Base-by-base conservation (phyloP, 2,329 filamentous ascomycete genomes). In the Diaporthe sp. region DNA sequence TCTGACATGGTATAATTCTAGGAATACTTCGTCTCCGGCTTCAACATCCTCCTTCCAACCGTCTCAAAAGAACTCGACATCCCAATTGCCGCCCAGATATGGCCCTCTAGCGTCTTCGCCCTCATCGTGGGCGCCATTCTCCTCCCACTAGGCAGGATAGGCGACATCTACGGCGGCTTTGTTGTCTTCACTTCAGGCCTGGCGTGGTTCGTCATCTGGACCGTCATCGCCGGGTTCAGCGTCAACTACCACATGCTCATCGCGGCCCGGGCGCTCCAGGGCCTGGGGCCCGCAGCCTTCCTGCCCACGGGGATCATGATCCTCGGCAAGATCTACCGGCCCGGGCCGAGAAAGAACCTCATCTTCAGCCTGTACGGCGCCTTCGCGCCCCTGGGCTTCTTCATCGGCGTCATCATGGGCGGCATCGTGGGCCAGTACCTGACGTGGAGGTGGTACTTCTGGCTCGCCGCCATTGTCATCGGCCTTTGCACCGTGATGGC, bases 1-100 rank as follows among this genome's bases (percentile, higher is more conserved):
- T 55, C 64, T 70, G n/a, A 73, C 28, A 52, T 12, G 2, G 22
- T 8, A n/a, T 25, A 9, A 30, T 5, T 15, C 74, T 79, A 90
- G 87, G 94, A 96, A 84, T 96, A 92, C 82, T 93, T 93, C 80
- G 89, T 96, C 68, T 93, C 92, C 61, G 95, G 95, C 42, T 97
- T 96, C 81, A 89, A 89, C 75, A 92, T 93, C 77, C 89, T 96
- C 35, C 83, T 96, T 0, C 94, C 94, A 0, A 90, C 90, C 0
- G 82, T 97, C 4, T 86, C 90, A 15, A 80, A 82, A 15, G 87
- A 90, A 1, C 87, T 97, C 5, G 72, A 90, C 52, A 95, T 97
- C 54, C 90, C 93, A 0, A 87, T 82, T 80, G 87, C 80, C 55
- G 91, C 80, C 78, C 89, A 80, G 82, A 94, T 84, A 84, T 94